Evolutionary conservation across 345 rosid genomes (phyloP), one percentile per base, ranked within the genome.

Genomic region (Eucalyptus globulus): DNA sequence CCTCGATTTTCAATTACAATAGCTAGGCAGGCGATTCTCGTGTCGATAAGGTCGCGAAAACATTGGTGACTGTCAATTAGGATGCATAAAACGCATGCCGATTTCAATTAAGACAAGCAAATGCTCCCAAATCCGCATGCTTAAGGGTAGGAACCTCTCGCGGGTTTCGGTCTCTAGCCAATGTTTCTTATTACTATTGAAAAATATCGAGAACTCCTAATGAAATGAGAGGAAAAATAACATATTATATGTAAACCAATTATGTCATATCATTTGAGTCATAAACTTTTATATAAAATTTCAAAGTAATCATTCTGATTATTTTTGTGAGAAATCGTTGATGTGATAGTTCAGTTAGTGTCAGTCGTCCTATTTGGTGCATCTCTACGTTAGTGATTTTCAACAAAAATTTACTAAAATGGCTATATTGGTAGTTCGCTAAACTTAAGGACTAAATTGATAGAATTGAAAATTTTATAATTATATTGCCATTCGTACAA

Each of bases 391-490:
- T 6, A 12, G 8, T 3, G 16, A 60, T 60, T 60, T 60, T 29
- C 1, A 2, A 60, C 9, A 60, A 27, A 60, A 60, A 60, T 0
- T 6, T 27, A 27, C 0, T 13, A 6, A 0, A 27, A 27, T 27
- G 8, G 31, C 1, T 60, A 6, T 60, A 27, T 60, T 60, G 69
- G 69, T 12, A 60, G n/a, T 60, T 27, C 2, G 9, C 69, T 60
- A 6, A 27, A 27, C 15, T 60, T 60, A 6, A 27, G 4, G 31
- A 60, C 15, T 60, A 27, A 6, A 60, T 60, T 6, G 69, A 0
- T 3, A 60, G 0, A 1, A 27, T 60, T 60, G 2, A 60, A 27
- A 12, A 60, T 0, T 60, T 60, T 0, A 27, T 0, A 13, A 60
- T 60, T 60, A 60, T 27, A 60, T 60, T 60, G 16, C 0, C 1